Evolutionary conservation across 2,329 filamentous ascomycete genomes (phyloP), one percentile per base, ranked within the genome.

Genomic region (Colletotrichum sp.): DNA sequence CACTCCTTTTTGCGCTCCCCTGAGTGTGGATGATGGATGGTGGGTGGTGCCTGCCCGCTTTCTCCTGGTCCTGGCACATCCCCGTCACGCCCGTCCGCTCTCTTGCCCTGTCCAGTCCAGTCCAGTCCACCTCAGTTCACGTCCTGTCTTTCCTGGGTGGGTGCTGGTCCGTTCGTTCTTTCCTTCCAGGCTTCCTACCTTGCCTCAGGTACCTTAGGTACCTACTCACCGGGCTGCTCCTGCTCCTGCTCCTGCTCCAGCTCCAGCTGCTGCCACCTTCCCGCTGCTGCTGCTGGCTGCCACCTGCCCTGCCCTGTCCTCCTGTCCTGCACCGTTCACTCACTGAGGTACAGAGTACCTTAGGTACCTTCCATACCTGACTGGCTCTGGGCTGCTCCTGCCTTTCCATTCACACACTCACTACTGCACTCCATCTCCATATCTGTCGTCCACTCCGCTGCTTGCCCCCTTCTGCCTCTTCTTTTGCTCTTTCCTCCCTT

Each of bases 391-490:
- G 21, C 63, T 68, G 38, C 38, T 34, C 47, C 63, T 66, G 43
- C 51, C 76, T 79, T 79, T 79, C 76, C 77, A 79, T 77, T 78
- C 79, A 78, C 74, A 75, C 74, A 75, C 80, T 77, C 80, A 78
- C 77, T 78, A 76, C 78, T 77, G 78, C 76, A 76, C 71, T 78
- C 78, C 80, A 78, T 81, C 78, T 81, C 78, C 68, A 78, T 72
- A 74, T 74, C 69, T 79, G 76, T 78, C 72, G 69, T 74, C 70
- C 72, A 74, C 58, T 74, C 43, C 59, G 69, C 72, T 74, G 63
- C 51, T 55, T n/a, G 63, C 77, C 78, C 79, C 81, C 78, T 81
- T 76, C 79, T 79, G 79, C 81, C 79, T 69, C 75, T 76, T 76
- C 78, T 78, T 77, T 79, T 79, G 76, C 71, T 79, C 79, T 78